Evolutionary conservation across 2,329 filamentous ascomycete genomes (phyloP).

Genomic region (Colletotrichum liaoningense): DNA sequence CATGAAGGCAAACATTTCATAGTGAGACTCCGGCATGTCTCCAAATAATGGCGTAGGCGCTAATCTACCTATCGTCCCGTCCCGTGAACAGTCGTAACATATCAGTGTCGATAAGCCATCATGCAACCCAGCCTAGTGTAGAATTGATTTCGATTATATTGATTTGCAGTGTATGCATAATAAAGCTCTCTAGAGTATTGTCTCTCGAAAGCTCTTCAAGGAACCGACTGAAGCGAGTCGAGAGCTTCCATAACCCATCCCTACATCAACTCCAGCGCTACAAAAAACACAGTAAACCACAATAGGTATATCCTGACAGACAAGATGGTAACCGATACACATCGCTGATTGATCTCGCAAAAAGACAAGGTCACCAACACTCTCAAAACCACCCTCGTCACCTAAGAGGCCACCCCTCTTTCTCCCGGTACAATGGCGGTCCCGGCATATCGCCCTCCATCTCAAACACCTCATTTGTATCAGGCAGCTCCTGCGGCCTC

Average conservation of each 20-base stretch:
- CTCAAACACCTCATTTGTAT: slow-evolving; percentile 20
- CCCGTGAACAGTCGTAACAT: not conserved
- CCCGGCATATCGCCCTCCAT: slow-evolving; percentile 34
- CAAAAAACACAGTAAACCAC: slow-evolving; percentile 4
- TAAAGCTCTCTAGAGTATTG: not conserved
- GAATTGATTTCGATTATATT: not conserved
- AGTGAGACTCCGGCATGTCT: too few species aligned
- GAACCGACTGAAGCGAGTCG: not conserved
- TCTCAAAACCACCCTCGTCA: not conserved
- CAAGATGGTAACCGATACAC: not conserved
- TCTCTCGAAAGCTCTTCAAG: not conserved
- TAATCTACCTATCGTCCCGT: not conserved
- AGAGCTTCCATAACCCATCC: not conserved
- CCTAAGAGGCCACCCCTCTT: slow-evolving; percentile 26
- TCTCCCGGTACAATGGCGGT: slow-evolving; percentile 31
- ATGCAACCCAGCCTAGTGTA: not conserved
- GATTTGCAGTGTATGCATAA: not conserved
- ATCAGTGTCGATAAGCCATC: not conserved
- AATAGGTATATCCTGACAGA: not conserved
- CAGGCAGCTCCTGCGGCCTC: slow-evolving; percentile 29
- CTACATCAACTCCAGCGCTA: slow-evolving; percentile 27
- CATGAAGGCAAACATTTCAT: too few species aligned
- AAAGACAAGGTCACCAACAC: not conserved
- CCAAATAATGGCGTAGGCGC: not conserved
- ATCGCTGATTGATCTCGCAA: not conserved